Evolutionary conservation across 495 filamentous ascomycete species (phyloP).

Genomic region (Aspergillus sparsus): DNA sequence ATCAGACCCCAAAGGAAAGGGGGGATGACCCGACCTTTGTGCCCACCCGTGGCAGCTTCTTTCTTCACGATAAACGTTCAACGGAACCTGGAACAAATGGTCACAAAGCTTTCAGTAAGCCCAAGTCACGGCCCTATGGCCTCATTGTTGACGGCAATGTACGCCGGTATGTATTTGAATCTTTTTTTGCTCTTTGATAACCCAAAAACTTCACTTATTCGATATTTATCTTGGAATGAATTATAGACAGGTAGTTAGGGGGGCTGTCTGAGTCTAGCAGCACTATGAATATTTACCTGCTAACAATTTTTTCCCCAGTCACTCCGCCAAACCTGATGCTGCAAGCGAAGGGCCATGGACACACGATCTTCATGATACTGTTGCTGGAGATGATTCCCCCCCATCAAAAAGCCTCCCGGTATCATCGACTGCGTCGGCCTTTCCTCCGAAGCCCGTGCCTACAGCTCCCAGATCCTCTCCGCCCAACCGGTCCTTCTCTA

Average conservation of each 20-base stretch:
- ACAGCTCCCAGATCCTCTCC: slow-evolving; percentile 51
- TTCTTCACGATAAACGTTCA: slow-evolving; percentile 92
- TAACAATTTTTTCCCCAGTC: slow-evolving; percentile 50
- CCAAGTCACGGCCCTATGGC: slow-evolving; percentile 47
- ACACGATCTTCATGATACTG: slow-evolving; percentile 92
- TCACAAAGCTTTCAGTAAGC: slow-evolving; percentile 40
- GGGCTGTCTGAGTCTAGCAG: no score
- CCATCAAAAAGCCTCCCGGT: slow-evolving; percentile 27
- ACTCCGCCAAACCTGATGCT: slow-evolving; percentile 67
- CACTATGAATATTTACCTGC: slow-evolving; percentile 5
- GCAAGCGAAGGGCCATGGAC: slow-evolving; percentile 81
- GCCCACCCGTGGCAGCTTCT: slow-evolving; percentile 92
- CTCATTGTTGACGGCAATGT: slow-evolving; percentile 52
- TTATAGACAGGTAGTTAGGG: no score
- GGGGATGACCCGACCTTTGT: slow-evolving; percentile 93
- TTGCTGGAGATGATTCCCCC: slow-evolving; percentile 52
- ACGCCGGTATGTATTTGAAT: slow-evolving; percentile 34
- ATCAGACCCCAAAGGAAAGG: slow-evolving; percentile 82
- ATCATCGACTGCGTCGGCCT: slow-evolving; percentile 23
- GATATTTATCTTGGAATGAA: background rate
- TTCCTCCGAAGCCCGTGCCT: slow-evolving; percentile 37
- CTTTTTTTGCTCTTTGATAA: background rate
- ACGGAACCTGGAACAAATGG: slow-evolving; percentile 68
- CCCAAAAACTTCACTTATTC: background rate
- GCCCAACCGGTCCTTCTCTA: slow-evolving; percentile 69